Base-by-base conservation (phyloP, 2,329 filamentous ascomycete species). In the Venturia aucupariae region DNA sequence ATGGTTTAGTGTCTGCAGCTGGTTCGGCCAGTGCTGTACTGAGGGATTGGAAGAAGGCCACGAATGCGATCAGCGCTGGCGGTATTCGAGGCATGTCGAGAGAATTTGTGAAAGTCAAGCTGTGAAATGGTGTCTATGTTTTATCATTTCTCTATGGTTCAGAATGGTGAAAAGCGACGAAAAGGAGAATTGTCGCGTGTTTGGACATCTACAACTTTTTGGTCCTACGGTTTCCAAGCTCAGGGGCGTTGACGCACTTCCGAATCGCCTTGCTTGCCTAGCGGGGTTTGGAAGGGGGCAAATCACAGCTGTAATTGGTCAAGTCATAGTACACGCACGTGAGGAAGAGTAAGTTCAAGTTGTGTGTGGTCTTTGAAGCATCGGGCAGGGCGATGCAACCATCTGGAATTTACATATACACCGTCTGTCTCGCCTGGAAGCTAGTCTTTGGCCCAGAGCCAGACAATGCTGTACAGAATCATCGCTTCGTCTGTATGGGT, bases 41-140 rank as follows among this genome's bases (percentile, higher is more conserved):
- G 38, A 64, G 55, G 17, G 63, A 61, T n/a, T 11, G 41, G 27
- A 61, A 48, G 57, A 64, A 64, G 63, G 51, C 38, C 38, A 59
- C 46, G n/a, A 48, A 59, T 46, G 63, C 54, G n/a, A 55, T 19
- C n/a, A 64, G n/a, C 27, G 42, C 41, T 39, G 63, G 35, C 24
- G 42, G 27, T 54, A 46, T 30, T 11, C 32, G 46, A 38, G 42
- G 46, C 61, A 54, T 48, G 32, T 11, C 8, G n/a, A 30, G 17
- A 32, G 38, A 15, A 27, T 48, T 4, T 38, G 27, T 32, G 13
- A n/a, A 35, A 30, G 7, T 35, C 5, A 32, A 39, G 42, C 11
- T 41, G 10, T 24, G n/a, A n/a, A 11, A 41, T 8, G 32, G 13
- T 4, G 15, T 27, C n/a, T n/a, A n/a, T 41, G 22, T 1, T 27